A percentile compares a stretch with the other conserved stretches of the same genome.
These are phyloP conservation scores for Venturia effusa DNA, from an alignment of 2,329 filamentous ascomycete species.

Conservation along the genomic window DNA sequence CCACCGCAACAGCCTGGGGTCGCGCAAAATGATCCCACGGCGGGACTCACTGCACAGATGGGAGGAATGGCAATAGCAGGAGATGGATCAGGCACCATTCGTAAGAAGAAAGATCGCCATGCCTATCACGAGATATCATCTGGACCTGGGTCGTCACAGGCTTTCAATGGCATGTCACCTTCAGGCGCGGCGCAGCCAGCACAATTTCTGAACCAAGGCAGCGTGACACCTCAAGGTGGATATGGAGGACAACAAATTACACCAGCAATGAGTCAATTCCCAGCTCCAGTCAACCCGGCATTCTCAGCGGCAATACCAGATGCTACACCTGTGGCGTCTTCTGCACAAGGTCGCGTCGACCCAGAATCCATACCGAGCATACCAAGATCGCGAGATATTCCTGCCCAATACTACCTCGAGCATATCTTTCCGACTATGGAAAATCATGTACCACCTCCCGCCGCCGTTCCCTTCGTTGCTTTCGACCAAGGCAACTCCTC, in stretches of 20 bases:
- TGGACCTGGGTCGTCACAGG: slow-evolving; percentile 53
- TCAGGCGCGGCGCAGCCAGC: slow-evolving; percentile 33
- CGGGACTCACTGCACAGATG: slow-evolving; percentile 60
- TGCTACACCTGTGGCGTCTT: slow-evolving; percentile 26
- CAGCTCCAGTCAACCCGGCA: slow-evolving; percentile 43
- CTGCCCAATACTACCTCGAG: slow-evolving; percentile 73
- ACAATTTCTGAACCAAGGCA: slow-evolving; percentile 40
- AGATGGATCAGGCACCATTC: slow-evolving; percentile 36
- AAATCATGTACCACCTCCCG: slow-evolving; percentile 80
- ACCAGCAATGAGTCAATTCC: slow-evolving; percentile 48
- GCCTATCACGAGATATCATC: slow-evolving; percentile 81
- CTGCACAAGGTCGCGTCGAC: slow-evolving; percentile 67
- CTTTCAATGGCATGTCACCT: slow-evolving; percentile 59
- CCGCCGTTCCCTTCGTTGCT: slow-evolving; percentile 80
- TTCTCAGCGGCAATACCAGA: slow-evolving; percentile 33
- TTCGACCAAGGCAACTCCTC: slow-evolving; percentile 94
- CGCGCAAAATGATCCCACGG: slow-evolving; percentile 24
- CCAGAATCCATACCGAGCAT: slow-evolving; percentile 90
- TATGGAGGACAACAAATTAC: slow-evolving; percentile 32
- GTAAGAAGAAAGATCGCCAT: slow-evolving; percentile 86
- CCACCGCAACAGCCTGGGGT: slow-evolving; percentile 17
- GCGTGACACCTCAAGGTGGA: slow-evolving; percentile 30
- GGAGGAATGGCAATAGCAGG: slow-evolving; percentile 58
- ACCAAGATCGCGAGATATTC: slow-evolving; percentile 69
- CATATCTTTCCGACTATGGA: slow-evolving; percentile 95